Percentiles rank a stretch among this genome's conserved stretches.
Evolutionary conservation across 768 basidiomycete genomes (phyloP).

Genomic region (Xerocomellus dryophilus): DNA sequence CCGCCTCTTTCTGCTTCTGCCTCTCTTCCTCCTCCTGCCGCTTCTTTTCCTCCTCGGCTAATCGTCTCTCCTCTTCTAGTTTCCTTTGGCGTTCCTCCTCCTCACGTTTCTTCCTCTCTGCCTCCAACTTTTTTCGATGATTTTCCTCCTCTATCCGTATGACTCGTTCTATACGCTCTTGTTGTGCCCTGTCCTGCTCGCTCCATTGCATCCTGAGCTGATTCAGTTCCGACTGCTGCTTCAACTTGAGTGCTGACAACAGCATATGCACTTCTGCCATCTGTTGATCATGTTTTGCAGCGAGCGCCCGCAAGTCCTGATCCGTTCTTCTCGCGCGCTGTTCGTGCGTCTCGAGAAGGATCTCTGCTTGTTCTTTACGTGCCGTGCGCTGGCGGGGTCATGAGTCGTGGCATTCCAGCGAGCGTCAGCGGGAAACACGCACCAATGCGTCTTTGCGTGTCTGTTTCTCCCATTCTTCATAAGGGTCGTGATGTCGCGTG

Average conservation of each 20-base stretch:
- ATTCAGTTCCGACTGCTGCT: conserved; percentile 46
- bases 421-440: conserved; percentile 7
- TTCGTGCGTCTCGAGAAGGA: conserved; percentile 20
- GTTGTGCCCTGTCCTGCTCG: conserved; percentile 42
- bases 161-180: conserved; percentile 57
- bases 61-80: conserved; percentile 47
- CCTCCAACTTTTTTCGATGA: conserved; percentile 48
- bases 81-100: conserved; percentile 46
- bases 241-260: conserved; percentile 42
- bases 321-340: conserved; percentile 5
- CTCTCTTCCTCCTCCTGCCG: conserved; percentile 42
- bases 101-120: conserved; percentile 50
- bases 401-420: neutral
- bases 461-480: conserved; percentile 52
- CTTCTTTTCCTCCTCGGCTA: conserved; percentile 43
- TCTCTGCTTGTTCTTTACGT: conserved; percentile 30
- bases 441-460: conserved; percentile 47
- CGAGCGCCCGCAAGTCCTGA: conserved; percentile 30
- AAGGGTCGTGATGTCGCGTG: conserved; percentile 43
- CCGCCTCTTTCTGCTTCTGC: conserved; percentile 33
- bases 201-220: conserved; percentile 45
- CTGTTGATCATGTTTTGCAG: conserved; percentile 46
- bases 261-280: conserved; percentile 47
- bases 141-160: conserved; percentile 67
- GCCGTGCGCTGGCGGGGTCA: conserved; percentile 35